Evolutionary conservation across 2,329 filamentous ascomycete species (phyloP).

Genomic region (Penicillium sp.): DNA sequence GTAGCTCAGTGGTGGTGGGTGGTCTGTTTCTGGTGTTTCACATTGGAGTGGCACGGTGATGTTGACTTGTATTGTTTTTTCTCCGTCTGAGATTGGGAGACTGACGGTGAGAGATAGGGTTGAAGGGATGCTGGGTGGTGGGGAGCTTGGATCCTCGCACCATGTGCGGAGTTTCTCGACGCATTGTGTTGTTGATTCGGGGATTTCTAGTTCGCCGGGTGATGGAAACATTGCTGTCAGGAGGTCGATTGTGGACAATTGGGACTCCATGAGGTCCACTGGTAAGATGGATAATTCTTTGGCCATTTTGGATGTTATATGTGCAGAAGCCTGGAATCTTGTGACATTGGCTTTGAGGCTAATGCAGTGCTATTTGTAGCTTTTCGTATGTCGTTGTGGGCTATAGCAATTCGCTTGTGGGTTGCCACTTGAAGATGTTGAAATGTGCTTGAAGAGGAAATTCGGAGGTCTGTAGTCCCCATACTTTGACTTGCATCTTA

Average conservation of each 20-base stretch:
- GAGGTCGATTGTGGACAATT: slow-evolving; percentile 52
- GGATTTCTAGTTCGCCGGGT: slow-evolving; percentile 40
- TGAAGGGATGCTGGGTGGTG: slow-evolving; percentile 18
- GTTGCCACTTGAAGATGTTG: too few relatives aligned
- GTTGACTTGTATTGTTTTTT: slow-evolving; percentile 29
- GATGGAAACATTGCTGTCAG: slow-evolving; percentile 51
- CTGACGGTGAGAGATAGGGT: slow-evolving; percentile 25
- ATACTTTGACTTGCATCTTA: too few relatives aligned
- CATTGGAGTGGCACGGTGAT: slow-evolving; percentile 28
- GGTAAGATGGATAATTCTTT: slow-evolving; percentile 31
- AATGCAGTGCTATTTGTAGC: not conserved
- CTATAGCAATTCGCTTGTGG: too few relatives aligned
- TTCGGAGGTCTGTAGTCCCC: too few relatives aligned
- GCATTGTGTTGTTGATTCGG: slow-evolving; percentile 33
- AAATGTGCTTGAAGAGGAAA: too few relatives aligned
- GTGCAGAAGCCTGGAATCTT: not conserved
- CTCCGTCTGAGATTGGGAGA: slow-evolving; percentile 25
- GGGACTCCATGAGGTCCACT: slow-evolving; percentile 47
- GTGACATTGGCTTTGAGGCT: not conserved
- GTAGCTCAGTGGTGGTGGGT: slow-evolving; percentile 26
- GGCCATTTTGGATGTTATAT: slow-evolving; percentile 14
- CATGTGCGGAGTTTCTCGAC: slow-evolving; percentile 29
- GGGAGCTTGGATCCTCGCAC: slow-evolving; percentile 21
- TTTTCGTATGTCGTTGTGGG: not conserved
- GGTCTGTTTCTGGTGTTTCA: slow-evolving; percentile 12